Evolutionary conservation across 352 stramenopile genomes (phyloP).

Genomic region (Phytophthora lateralis): DNA sequence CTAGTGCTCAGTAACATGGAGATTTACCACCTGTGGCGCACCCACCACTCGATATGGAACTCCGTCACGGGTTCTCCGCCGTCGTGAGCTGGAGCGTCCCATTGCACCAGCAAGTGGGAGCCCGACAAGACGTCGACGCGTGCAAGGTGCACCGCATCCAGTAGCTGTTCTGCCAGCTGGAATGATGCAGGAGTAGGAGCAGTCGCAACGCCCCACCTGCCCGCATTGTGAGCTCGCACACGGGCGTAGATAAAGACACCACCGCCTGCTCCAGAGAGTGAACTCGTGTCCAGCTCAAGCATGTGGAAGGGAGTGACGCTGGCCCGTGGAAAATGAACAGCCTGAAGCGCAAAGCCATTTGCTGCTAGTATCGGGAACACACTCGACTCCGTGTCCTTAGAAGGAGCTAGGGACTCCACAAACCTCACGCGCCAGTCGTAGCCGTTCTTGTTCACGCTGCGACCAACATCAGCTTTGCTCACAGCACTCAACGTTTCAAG

Average conservation of each 20-base stretch:
- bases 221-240: slow-evolving; percentile 61
- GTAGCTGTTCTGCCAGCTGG: slow-evolving; percentile 59
- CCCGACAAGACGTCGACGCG: slow-evolving; percentile 58
- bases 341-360: slow-evolving; percentile 60
- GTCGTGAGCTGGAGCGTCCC: slow-evolving; percentile 67
- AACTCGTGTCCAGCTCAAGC: slow-evolving; percentile 40
- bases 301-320: slow-evolving; percentile 59
- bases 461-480: slow-evolving; percentile 89
- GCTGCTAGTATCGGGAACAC: slow-evolving; percentile 41
- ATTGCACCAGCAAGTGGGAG: slow-evolving; percentile 78
- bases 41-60: slow-evolving; percentile 83
- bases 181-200: slow-evolving; percentile 50
- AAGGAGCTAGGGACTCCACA: slow-evolving; percentile 63
- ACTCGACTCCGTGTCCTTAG: slow-evolving; percentile 11
- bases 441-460: slow-evolving; percentile 83
- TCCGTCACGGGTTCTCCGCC: slow-evolving; percentile 75
- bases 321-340: slow-evolving; percentile 51
- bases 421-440: slow-evolving; percentile 94
- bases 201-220: slow-evolving; percentile 51
- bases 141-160: slow-evolving; percentile 36
- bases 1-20: not conserved
- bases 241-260: slow-evolving; percentile 67
- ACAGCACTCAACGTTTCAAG: slow-evolving; percentile 91
- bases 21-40: not conserved
- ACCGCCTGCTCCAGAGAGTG: slow-evolving; percentile 28